phyloP scores from a whole-genome alignment of 2,329 filamentous ascomycete species.

The Hyphodiscus sp. region DNA sequence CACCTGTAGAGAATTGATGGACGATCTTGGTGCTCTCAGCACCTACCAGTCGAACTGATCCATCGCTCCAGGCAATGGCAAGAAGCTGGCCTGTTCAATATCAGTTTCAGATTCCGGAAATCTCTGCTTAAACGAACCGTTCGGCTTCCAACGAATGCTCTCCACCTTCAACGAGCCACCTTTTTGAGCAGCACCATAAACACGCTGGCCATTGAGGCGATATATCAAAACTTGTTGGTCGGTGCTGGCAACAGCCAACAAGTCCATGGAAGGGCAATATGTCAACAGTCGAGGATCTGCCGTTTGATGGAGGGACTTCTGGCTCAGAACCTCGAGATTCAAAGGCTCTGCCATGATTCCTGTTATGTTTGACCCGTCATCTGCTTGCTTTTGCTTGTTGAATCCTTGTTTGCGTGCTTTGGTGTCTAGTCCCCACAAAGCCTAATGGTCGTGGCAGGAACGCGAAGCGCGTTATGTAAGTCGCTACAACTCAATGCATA shows the following conservation, averaged over 20 bases:
- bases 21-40: conserved; percentile 76
- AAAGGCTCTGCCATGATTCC: conserved; percentile 14
- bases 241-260: conserved; percentile 66
- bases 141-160: conserved; percentile 32
- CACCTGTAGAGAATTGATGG: conserved; percentile 53
- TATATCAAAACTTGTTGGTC: conserved; percentile 68
- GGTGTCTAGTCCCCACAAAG: neutral
- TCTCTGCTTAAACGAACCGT: conserved; percentile 20
- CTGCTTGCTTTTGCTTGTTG: neutral
- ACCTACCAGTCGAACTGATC: conserved; percentile 68
- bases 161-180: conserved; percentile 32
- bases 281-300: conserved; percentile 54
- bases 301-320: conserved; percentile 50
- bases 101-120: conserved; percentile 2
- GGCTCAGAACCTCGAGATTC: conserved; percentile 40
- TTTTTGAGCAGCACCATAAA: conserved; percentile 43
- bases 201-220: conserved; percentile 68
- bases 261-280: conserved; percentile 79
- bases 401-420: neutral
- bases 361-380: neutral
- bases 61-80: conserved; percentile 79
- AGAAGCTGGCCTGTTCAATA: conserved; percentile 55
- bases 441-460: neutral
- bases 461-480: neutral
- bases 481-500: too few species aligned